A percentile compares a stretch with the other conserved stretches of the same genome.
phyloP scores from a whole-genome alignment of 108 stramenopile species.

The Cyclotella distinguenda region DNA sequence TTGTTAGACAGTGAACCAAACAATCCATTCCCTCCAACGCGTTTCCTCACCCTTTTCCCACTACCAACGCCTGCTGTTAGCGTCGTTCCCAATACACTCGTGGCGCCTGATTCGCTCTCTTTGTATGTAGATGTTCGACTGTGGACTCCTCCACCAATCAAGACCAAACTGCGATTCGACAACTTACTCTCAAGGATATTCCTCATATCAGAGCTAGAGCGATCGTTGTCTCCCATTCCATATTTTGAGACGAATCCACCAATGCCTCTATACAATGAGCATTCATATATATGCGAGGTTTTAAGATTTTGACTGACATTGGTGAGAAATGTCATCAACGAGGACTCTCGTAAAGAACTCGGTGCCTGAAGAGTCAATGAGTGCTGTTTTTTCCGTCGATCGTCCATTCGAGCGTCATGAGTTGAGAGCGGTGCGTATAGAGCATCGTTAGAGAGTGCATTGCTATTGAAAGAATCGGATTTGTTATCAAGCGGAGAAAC shows the following conservation, averaged over 20 bases:
- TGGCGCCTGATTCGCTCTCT: background rate
- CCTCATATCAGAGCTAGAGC: background rate
- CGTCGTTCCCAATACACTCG: background rate
- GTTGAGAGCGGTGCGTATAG: conserved; percentile 36
- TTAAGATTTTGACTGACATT: conserved; percentile 11
- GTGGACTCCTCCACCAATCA: conserved; percentile 35
- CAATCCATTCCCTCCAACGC: conserved; percentile 36
- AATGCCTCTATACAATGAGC: conserved; percentile 8
- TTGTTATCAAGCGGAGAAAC: background rate
- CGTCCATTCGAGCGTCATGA: conserved; percentile 7
- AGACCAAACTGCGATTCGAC: conserved; percentile 36
- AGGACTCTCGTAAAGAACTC: conserved; percentile 27
- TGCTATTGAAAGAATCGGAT: background rate
- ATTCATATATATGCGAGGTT: conserved; percentile 21
- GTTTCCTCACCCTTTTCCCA: conserved; percentile 28
- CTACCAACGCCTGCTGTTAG: background rate
- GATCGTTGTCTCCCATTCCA: conserved; percentile 30
- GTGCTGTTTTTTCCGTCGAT: conserved; percentile 16
- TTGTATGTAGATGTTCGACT: background rate
- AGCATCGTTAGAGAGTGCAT: conserved; percentile 36
- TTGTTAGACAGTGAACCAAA: conserved; percentile 38
- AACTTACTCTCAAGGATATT: conserved; percentile 23
- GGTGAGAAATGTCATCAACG: conserved; percentile 22
- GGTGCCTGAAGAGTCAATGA: conserved; percentile 38
- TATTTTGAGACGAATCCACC: conserved; percentile 14